These are phyloP conservation scores for Malus hybrid DNA, from an alignment of 331 rosid species.

Conservation along the genomic window DNA sequence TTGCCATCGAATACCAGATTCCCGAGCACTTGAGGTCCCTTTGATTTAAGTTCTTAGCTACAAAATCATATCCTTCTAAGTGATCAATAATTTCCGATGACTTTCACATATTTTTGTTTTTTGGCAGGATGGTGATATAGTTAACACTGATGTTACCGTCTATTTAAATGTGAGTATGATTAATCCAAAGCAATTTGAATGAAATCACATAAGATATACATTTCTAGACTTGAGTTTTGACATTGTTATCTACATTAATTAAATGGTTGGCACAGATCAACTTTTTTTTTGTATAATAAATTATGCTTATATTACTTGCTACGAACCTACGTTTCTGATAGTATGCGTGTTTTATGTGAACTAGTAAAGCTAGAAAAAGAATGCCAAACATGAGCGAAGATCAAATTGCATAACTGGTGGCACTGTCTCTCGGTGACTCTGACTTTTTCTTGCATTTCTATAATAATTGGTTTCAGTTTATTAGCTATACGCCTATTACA, in stretches of 20 bases:
- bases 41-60: constrained; percentile 5
- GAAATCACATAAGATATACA: neutral
- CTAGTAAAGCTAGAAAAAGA: no score
- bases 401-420: no score
- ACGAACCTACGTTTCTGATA: no score
- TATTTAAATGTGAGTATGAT: constrained; percentile 71
- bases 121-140: constrained; percentile 90
- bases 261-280: neutral
- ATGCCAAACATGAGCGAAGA: no score
- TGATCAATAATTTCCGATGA: neutral
- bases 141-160: constrained; percentile 87
- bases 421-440: no score
- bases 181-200: neutral
- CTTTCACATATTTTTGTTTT: neutral
- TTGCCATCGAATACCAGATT: constrained; percentile 97
- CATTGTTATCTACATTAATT: neutral
- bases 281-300: neutral
- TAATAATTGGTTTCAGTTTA: no score
- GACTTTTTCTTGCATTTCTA: no score
- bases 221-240: neutral
- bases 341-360: no score
- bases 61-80: neutral
- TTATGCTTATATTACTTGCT: no score
- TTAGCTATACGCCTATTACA: no score
- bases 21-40: constrained; percentile 69